Evolutionary conservation across 2,329 filamentous ascomycete genomes (phyloP).

Genomic region (Grosmannia serpens): DNA sequence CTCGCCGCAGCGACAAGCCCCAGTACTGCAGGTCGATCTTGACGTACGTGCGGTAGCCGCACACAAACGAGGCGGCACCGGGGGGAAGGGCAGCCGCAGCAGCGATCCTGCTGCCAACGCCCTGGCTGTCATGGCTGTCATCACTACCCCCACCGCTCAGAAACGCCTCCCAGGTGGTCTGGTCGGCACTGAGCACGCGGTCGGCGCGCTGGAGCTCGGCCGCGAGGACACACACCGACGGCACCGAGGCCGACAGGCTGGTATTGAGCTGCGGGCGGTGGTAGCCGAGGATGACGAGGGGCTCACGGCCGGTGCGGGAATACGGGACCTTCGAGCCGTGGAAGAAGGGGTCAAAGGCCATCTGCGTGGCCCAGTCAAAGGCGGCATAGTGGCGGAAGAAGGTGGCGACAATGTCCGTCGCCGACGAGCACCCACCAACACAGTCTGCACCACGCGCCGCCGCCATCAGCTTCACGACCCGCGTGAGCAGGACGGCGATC

Average conservation of each 20-base stretch:
- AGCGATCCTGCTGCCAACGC: not conserved
- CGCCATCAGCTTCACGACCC: slow-evolving; percentile 43
- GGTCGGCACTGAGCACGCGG: slow-evolving; percentile 23
- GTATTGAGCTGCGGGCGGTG: slow-evolving; percentile 51
- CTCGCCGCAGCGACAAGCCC: slow-evolving; percentile 44
- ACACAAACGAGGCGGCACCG: slow-evolving; percentile 36
- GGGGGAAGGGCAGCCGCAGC: not conserved
- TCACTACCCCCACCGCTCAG: slow-evolving; percentile 15
- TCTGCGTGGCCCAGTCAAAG: slow-evolving; percentile 45
- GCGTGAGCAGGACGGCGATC: slow-evolving; percentile 48
- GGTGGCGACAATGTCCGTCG: slow-evolving; percentile 35
- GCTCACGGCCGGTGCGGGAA: slow-evolving; percentile 43
- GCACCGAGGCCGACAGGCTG: slow-evolving; percentile 38
- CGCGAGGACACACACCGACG: slow-evolving; percentile 39
- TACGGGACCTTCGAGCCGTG: slow-evolving; percentile 36
- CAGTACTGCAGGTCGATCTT: slow-evolving; percentile 55
- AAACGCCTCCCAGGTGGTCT: slow-evolving; percentile 31
- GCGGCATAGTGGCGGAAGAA: slow-evolving; percentile 54
- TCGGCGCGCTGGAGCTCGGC: slow-evolving; percentile 39
- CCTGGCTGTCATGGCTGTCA: not conserved
- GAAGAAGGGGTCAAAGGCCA: slow-evolving; percentile 50
- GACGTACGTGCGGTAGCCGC: slow-evolving; percentile 40
- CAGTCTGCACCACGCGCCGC: no score
- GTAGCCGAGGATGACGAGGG: slow-evolving; percentile 52
- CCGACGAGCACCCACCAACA: no score